Base-by-base conservation (phyloP, 2,329 filamentous ascomycete genomes). In the Cadophora sp. region DNA sequence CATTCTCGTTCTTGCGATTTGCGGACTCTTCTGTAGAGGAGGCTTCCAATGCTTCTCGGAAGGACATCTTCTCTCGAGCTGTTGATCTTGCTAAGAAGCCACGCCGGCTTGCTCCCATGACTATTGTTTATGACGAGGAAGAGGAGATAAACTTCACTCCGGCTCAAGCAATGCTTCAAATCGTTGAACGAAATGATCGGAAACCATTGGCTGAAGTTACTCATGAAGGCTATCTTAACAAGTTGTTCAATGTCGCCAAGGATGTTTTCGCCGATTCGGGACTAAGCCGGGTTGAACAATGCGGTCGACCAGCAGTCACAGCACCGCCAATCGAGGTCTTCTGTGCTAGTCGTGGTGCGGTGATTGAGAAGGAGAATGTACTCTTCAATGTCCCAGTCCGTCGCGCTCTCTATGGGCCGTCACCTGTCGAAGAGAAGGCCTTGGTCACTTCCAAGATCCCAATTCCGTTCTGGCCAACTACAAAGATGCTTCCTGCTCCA, bases 1-100 rank as follows among this genome's bases (percentile, higher is more conserved):
- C 89, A 1, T 98, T 98, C 79, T 95, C 94, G 0, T 99, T 94
- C 89, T 84, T 98, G 67, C 89, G 94, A 4, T 97, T 99, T 74
- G 87, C 91, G 3, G 93, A 97, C 73, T 83, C 85, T 0, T 96
- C 93, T 16, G 82, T 89, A 1, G 84, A 84, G 11, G 94, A 98
- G 70, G 89, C 88, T 1, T 91, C 90, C 66, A 83, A 84, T 64
- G 85, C 89, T 39, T 91, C 91, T 4, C 91, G 89, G 72, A 83
- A 85, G 62, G 89, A 90, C 67, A 72, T 96, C 1, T 92, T 97
- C 73, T 84, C 91, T 63, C 91, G 94, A 47, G 91, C 93, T 3
- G 80, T 90, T 1, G 84, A 88, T 60, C 83, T 91, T 58, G 77
- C 83, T 3, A 77, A 80, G 65, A 84, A 83, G 48, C 80, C 81